Evolutionary conservation across 148 eudicot species (phyloP), one percentile per base, ranked within the genome.

Genomic region (Rhododendron molle): DNA sequence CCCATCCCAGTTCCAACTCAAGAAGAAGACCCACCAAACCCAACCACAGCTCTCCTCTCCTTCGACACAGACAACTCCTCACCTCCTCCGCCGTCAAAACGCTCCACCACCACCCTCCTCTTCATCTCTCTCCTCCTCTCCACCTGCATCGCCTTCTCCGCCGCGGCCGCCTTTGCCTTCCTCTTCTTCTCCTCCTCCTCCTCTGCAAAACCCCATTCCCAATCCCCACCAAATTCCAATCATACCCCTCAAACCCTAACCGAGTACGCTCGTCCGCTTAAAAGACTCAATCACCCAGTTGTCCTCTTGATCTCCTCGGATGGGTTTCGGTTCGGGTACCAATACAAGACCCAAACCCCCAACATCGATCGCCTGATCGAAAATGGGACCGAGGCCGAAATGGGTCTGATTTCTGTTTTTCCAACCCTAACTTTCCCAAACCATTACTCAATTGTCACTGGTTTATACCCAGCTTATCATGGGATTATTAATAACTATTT

Each of bases 361-460:
- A 93, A 94, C 79, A 93, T 96, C 80, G 73, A 92, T 43, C 91
- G 94, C 0, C 62, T 96, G 34, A 96, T 96, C 80, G 28, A 76
- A 36, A 91, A 93, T 43, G 99, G 99, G 5, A 96, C 96, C 18
- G 98, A 93, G 86, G 99, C 98, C 36, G 88, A 93, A 50, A 62
- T 44, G 21, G 98, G 99, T 16, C 34, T 96, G 32, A 96, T 95
- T 71, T 92, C 98, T 0, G 96, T 96, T 30, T 96, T 94, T 77
- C 98, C 98, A n/a, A 94, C 98, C 9, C 78, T 96, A 9, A 96
- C 98, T 26, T 96, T 96, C 87, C 99, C 98, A 1, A 96, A 95
- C 34, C 99, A 96, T 76, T 94, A 96, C 88, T 93, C 98, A 2
- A 96, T 96, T 54, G 98, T 90, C 11, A 93, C 98, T 3, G 98